Base-by-base conservation (phyloP, 495 filamentous ascomycete species). In the Filosporella fistucella region DNA sequence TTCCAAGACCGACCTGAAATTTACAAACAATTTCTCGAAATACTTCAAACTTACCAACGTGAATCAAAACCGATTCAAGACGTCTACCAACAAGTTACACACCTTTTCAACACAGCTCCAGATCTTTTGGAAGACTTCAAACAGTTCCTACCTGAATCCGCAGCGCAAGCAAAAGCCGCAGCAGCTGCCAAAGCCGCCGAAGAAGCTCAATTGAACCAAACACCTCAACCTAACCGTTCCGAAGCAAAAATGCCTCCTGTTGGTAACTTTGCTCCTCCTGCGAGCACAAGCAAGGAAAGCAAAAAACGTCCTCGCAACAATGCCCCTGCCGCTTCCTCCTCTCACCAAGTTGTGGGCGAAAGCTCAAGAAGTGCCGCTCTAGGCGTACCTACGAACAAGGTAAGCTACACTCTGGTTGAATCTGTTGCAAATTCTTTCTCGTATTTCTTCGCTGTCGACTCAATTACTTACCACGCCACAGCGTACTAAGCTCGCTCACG, bases 11-110 rank as follows among this genome's bases (percentile, higher is more conserved):
- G 93, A 49, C 94, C 94, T 7, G 94, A 99, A 59, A 97, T 97
- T 45, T 99, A 99, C 71, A 99, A 99, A 59, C 89, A 97, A 58
- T 99, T 99, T 61, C 78, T 99, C 7, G 94, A 99, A 62, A 99
- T 99, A 22, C 70, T 99, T 34, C 94, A 99, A 64, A 99, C 94
- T 1, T 99, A 99, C 61, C 94, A 99, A 65, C 80, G 94, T 43
- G 94, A 99, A 57, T 94, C 91, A 29, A 97, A 96, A 63, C 94
- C 94, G 0, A 99, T 99, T 20, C 89, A 95, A 62, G 94, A 99
- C 68, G 94, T 99, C 5, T 97, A 99, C 59, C 85, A 88, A 2
- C 94, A 99, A 68, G 94, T 99, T 21, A 99, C 94, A 14, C 85
- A 84, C 47, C 73, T 99, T 2, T 99, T 99, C 66, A 87, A 85